Evolutionary conservation across 208 protist species (phyloP).

Genomic region (Wallacemonas sp.): DNA sequence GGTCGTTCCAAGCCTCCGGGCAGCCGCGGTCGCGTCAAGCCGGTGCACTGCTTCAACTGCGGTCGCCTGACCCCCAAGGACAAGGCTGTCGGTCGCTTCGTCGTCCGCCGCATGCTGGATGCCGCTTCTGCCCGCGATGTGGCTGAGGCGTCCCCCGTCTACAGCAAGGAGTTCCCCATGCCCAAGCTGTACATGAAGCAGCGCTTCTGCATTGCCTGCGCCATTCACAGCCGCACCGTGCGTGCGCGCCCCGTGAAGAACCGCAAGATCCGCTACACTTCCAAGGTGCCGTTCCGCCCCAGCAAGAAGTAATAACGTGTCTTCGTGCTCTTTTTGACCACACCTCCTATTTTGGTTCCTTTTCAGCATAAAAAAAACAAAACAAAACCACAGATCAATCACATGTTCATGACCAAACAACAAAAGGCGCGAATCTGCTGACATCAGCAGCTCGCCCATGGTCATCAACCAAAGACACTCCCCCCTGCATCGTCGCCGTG

Average conservation of each 20-base stretch:
- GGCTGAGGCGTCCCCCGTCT: constrained; percentile 92
- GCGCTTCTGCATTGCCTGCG: constrained; percentile 99
- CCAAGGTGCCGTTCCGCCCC: constrained; percentile 80
- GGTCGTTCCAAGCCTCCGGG: constrained; percentile 90
- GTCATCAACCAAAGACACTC: no score
- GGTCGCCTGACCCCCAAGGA: constrained; percentile 93
- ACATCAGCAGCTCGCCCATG: no score
- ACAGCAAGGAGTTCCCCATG: constrained; percentile 92
- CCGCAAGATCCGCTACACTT: constrained; percentile 87
- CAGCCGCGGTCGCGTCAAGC: constrained; percentile 90
- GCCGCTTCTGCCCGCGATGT: constrained; percentile 97
- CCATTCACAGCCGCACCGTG: constrained; percentile 98
- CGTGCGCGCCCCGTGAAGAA: constrained; percentile 81
- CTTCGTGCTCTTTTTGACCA: constrained; percentile 22
- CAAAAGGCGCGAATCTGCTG: no score
- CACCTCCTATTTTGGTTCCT: constrained; percentile 15
- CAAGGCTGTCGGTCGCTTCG: constrained; percentile 98
- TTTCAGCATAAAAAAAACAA: constrained; percentile 22
- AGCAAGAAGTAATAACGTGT: constrained; percentile 35
- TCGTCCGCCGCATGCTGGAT: constrained; percentile 99
- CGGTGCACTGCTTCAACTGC: constrained; percentile 95
- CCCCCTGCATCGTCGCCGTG: no score
- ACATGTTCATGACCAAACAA: not conserved
- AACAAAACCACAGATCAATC: constrained; percentile 5
- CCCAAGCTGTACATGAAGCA: constrained; percentile 99